These are phyloP conservation scores for Irpex rosettiformis DNA, from an alignment of 1,284 basidiomycete genomes.

Conservation along the genomic window DNA sequence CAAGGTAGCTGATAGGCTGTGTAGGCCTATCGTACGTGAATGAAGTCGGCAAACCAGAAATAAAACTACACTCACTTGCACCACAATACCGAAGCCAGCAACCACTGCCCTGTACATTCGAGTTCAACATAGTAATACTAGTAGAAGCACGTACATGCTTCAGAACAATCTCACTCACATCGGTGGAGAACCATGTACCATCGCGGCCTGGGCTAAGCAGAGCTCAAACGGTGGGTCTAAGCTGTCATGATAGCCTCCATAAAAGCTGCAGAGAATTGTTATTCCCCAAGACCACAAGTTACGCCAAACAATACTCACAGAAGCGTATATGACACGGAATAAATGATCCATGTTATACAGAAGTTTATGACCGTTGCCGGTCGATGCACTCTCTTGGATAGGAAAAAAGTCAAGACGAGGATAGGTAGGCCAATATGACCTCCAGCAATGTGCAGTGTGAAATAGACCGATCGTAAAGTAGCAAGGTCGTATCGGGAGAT, in stretches of 20 bases:
- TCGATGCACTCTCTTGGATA: conserved; percentile 26
- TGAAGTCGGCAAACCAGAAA: not conserved
- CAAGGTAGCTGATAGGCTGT: conserved; percentile 29
- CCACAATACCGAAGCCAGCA: conserved; percentile 44
- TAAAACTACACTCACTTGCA: conserved; percentile 36
- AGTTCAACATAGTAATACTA: not conserved
- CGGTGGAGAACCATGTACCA: conserved; percentile 49
- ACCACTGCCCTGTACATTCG: conserved; percentile 38
- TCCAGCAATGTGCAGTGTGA: conserved; percentile 27
- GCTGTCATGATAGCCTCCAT: conserved; percentile 27
- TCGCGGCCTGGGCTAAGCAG: conserved; percentile 47
- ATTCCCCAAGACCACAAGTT: not conserved
- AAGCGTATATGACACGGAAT: conserved; percentile 43
- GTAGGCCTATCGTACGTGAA: conserved; percentile 33
- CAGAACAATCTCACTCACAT: conserved; percentile 50
- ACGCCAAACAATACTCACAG: conserved; percentile 8
- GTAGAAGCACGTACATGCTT: not conserved
- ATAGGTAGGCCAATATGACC: conserved; percentile 32
- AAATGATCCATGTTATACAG: conserved; percentile 49
- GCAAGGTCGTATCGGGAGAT: conserved; percentile 2
- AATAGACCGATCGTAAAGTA: conserved; percentile 5
- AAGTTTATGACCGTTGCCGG: conserved; percentile 33
- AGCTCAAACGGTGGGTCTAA: conserved; percentile 23
- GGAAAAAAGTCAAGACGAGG: conserved; percentile 27
- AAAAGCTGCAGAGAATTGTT: conserved; percentile 29